Percentiles rank a stretch among this genome's conserved stretches.
phyloP scores from a whole-genome alignment of 1,284 basidiomycete species.

The Fomitopsis pinicola region DNA sequence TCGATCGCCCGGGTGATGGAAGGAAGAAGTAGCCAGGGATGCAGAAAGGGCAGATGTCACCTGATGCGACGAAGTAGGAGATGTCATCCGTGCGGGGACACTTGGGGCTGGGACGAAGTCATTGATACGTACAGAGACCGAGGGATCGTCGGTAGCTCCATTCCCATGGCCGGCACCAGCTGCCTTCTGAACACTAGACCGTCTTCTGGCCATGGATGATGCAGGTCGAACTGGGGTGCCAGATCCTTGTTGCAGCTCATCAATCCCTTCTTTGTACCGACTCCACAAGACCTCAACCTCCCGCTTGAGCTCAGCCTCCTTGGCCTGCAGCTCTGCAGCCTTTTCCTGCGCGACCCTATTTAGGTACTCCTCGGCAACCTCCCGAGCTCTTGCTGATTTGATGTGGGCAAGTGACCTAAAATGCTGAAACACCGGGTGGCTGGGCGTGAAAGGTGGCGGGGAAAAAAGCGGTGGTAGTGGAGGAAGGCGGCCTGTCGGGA shows the following conservation, averaged over 20 bases:
- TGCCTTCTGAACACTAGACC: constrained; percentile 12
- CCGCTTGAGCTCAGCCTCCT: constrained; percentile 49
- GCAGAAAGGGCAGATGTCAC: constrained; percentile 62
- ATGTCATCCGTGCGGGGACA: constrained; percentile 31
- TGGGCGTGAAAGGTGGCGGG: constrained; percentile 72
- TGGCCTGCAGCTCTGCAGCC: constrained; percentile 49
- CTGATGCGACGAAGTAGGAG: constrained; percentile 30
- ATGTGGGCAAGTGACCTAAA: constrained; percentile 54
- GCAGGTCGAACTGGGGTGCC: constrained; percentile 4
- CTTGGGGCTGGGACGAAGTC: constrained; percentile 52
- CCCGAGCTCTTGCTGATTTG: constrained; percentile 51
- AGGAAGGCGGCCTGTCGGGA: constrained; percentile 27
- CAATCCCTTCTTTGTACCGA: constrained; percentile 48
- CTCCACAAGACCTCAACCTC: constrained; percentile 65
- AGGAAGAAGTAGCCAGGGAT: constrained; percentile 57
- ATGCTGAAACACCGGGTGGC: constrained; percentile 65
- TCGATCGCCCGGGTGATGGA: constrained; percentile 44
- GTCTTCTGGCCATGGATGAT: constrained; percentile 12
- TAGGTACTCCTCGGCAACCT: constrained; percentile 56
- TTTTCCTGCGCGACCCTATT: constrained; percentile 51
- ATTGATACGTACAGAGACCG: constrained; percentile 39
- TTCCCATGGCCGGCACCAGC: constrained; percentile 4
- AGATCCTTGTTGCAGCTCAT: constrained; percentile 38
- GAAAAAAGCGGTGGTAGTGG: constrained; percentile 52
- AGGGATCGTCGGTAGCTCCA: constrained; percentile 8